Base-by-base conservation (phyloP, 176 grass and related monocot species). In the Bromus sterilis region DNA sequence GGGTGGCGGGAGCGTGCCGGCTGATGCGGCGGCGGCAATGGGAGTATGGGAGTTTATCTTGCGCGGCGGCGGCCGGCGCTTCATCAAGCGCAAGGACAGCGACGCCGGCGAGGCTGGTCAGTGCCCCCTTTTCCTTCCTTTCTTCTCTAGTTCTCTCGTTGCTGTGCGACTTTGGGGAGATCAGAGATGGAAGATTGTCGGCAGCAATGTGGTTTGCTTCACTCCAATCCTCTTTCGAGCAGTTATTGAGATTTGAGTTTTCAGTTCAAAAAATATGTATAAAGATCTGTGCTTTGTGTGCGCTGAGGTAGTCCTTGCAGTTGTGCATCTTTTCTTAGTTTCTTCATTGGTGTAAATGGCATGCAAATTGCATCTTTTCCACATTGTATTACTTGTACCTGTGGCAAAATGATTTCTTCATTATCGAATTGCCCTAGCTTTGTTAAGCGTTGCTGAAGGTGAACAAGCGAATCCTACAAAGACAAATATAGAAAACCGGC, bases 71-170 rank as follows among this genome's bases (percentile, higher is more conserved):
- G 78, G 92, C 65, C 83, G 86, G 57, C 79, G 81, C 49, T 94
- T 94, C 86, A 76, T 94, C 69, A 94, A 98, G 92, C 95, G 90
- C 66, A 98, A 94, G 88, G 90, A 77, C 67, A 91, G 83, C 74
- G 90, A 94, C 79, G 88, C 90, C 46, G 95, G 89, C 51, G 86
- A 93, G 80, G 61, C 77, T 81, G 95, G 95, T 97, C 70, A 73
- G 88, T 48, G 42, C 25, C 35, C 24, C 62, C 12, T n/a, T 3
- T 32, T 6, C 4, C 33, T 59, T 21, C 60, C 5, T 55, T 8
- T 66, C 16, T 66, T 28, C 41, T 79, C 82, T 82, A 40, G 25
- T 78, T 81, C 20, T 41, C 51, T 11, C 29, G 51, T 46, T 39
- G 34, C 55, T 57, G 44, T 46, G 58, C 40, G 6, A 43, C 21